Evolutionary conservation across 2,329 filamentous ascomycete genomes (phyloP).

Genomic region (Pseudogymnoascus destructans): DNA sequence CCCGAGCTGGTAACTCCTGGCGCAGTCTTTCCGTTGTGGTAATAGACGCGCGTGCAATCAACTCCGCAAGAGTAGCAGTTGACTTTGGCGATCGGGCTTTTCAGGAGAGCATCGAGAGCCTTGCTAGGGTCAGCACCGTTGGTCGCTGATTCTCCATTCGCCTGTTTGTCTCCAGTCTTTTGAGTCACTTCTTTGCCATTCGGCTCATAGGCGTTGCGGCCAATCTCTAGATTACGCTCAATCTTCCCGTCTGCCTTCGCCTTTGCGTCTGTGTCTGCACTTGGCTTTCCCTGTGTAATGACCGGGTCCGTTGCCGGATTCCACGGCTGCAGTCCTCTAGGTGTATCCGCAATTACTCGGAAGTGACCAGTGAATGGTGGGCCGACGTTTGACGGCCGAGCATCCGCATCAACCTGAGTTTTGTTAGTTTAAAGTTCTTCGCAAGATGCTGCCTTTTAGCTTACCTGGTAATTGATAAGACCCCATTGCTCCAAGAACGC

Average conservation of each 20-base stretch:
- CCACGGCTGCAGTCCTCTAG: conserved; percentile 85
- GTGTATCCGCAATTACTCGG: conserved; percentile 89
- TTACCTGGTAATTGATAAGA: conserved; percentile 94
- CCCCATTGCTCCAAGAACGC: conserved; percentile 98
- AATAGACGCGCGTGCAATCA: conserved; percentile 66
- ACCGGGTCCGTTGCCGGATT: conserved; percentile 74
- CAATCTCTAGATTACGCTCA: conserved; percentile 82
- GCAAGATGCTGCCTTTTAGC: conserved; percentile 12
- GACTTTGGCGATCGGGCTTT: conserved; percentile 53
- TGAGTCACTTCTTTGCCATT: conserved; percentile 68
- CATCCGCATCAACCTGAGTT: conserved; percentile 80
- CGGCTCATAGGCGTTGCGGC: conserved; percentile 89
- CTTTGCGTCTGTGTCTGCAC: conserved; percentile 34
- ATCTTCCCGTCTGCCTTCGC: conserved; percentile 54
- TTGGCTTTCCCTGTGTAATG: conserved; percentile 47
- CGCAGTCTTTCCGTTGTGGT: conserved; percentile 49
- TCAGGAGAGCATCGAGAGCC: conserved; percentile 45
- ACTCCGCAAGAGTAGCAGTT: conserved; percentile 87
- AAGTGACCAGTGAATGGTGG: conserved; percentile 97
- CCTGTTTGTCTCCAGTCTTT: conserved; percentile 53
- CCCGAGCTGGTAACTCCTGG: conserved; percentile 26
- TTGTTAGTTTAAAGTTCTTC: conserved; percentile 21
- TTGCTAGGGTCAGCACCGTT: conserved; percentile 41
- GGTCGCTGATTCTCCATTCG: conserved; percentile 57
- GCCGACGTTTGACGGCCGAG: conserved; percentile 85